Percentiles rank a stretch among this genome's conserved stretches.
phyloP scores from a whole-genome alignment of 495 filamentous ascomycete genomes.

The Talaromyces borbonicus region DNA sequence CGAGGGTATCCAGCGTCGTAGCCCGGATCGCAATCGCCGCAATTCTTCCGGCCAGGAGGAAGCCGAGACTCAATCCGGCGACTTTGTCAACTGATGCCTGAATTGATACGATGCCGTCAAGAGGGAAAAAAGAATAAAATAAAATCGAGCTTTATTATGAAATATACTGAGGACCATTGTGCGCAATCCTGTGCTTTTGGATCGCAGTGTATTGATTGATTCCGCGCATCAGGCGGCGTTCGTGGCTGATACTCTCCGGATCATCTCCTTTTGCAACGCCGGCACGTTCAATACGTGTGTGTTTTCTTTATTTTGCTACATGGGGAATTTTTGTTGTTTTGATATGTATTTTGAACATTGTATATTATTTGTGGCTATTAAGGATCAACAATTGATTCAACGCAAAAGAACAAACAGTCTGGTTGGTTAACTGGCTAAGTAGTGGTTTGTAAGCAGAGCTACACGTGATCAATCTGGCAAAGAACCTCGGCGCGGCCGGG shows the following conservation, averaged over 20 bases:
- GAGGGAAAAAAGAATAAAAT: no score
- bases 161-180: no score
- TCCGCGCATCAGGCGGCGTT: not conserved
- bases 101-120: not conserved
- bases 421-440: not conserved
- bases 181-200: no score
- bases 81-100: not conserved
- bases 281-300: not conserved
- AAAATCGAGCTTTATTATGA: no score
- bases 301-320: not conserved
- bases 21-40: no score
- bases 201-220: not conserved
- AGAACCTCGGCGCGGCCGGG: slow-evolving; percentile 4
- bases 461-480: slow-evolving; percentile 1
- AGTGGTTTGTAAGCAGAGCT: not conserved
- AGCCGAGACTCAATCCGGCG: no score
- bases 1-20: not conserved
- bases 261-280: no score
- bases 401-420: no score
- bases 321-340: no score
- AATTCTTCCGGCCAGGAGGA: not conserved
- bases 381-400: no score
- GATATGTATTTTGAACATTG: not conserved
- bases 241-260: not conserved
- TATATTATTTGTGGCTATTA: slow-evolving; percentile 3